phyloP scores from a whole-genome alignment of 352 stramenopile genomes.

The Aphanomyces cochlioides region DNA sequence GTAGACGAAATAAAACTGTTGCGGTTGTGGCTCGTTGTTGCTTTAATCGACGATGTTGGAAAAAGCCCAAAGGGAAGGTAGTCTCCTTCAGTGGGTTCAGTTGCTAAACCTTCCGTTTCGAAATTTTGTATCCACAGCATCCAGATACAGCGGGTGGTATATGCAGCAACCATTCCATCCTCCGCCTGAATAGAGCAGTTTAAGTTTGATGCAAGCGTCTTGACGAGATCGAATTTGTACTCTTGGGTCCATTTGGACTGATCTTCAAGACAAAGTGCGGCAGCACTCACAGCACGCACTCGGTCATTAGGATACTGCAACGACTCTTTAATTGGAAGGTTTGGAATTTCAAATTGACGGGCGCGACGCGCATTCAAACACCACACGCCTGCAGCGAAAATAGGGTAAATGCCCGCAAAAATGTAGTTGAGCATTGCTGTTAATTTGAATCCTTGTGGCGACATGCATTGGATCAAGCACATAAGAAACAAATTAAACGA shows the following conservation, averaged over 20 bases:
- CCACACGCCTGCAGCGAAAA: not conserved
- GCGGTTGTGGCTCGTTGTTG: not conserved
- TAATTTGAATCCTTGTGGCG: not conserved
- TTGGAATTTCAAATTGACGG: conserved; percentile 15
- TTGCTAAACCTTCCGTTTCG: not conserved
- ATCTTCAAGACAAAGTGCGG: conserved; percentile 13
- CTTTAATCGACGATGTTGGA: not conserved
- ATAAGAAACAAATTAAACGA: not conserved
- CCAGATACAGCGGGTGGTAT: not conserved
- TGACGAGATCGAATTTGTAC: not conserved
- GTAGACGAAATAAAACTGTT: not conserved
- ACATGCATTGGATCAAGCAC: not conserved
- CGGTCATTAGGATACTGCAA: not conserved
- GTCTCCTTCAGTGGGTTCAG: not conserved
- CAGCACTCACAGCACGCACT: conserved; percentile 21
- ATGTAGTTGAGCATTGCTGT: not conserved
- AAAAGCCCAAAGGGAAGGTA: not conserved
- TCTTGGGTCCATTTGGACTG: not conserved
- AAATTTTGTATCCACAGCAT: not conserved
- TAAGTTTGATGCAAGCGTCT: not conserved
- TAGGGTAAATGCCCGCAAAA: not conserved
- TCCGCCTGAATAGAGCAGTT: not conserved
- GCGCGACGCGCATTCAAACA: not conserved
- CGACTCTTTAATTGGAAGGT: conserved; percentile 1
- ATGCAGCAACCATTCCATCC: not conserved